Conservation (phyloP, 208 protist species). For the Acanthamoeba lugdunensis region DNA sequence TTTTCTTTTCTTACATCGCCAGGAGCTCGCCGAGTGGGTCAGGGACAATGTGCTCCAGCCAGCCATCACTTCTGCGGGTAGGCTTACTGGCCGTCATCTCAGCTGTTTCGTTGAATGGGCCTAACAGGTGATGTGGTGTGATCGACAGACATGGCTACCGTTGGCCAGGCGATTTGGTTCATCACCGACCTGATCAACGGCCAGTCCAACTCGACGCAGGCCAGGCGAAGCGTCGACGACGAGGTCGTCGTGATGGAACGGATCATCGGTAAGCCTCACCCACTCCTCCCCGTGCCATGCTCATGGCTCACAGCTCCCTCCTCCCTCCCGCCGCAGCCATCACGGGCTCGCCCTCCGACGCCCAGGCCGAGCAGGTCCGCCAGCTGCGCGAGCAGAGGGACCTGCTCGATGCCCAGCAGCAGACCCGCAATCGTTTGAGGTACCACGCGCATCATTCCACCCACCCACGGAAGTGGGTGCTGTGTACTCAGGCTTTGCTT, state of each 20-base stretch:
- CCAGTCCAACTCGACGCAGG: neutral
- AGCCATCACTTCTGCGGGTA: neutral
- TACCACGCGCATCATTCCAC: neutral
- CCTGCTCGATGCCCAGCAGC: neutral
- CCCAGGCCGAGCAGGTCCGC: neutral
- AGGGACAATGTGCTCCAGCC: conserved; percentile 17
- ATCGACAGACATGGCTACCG: neutral
- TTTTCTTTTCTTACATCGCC: neutral
- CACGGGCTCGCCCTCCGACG: neutral
- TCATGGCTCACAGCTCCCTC: too few species aligned
- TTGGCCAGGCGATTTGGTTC: conserved; percentile 32
- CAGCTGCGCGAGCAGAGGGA: neutral
- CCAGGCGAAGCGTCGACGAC: neutral
- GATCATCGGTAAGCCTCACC: neutral
- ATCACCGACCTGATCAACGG: conserved; percentile 15
- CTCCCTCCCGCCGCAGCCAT: neutral
- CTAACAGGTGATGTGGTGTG: neutral
- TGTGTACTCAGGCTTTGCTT: neutral
- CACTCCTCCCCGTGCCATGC: neutral
- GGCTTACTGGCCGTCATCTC: neutral
- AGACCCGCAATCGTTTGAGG: neutral
- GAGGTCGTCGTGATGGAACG: neutral
- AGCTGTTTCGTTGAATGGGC: neutral
- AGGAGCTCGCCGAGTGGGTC: conserved; percentile 54
- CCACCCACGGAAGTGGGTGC: neutral